These are phyloP conservation scores for Wickerhamiella spandovensis DNA, from an alignment of 805 yeast species.

Conservation along the genomic window DNA sequence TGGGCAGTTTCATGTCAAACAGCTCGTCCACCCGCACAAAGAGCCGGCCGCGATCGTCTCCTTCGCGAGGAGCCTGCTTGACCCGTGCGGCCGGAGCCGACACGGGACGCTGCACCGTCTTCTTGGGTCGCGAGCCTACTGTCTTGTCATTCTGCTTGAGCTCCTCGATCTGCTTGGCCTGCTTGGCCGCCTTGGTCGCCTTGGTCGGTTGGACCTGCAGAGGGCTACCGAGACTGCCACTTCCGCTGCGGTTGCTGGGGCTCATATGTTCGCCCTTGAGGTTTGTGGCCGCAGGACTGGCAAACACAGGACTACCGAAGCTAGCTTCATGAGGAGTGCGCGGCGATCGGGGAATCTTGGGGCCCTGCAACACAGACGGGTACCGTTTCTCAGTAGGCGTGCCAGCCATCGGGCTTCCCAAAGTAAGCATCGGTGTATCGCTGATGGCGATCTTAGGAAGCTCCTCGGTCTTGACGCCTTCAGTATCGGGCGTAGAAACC, in stretches of 20 bases:
- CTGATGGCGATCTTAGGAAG: background rate
- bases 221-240: background rate
- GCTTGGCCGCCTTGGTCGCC: background rate
- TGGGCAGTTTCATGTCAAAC: constrained; percentile 34
- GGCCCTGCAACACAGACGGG: background rate
- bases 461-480: background rate
- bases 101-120: background rate
- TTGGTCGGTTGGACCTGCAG: background rate
- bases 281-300: background rate
- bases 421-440: background rate
- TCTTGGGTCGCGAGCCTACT: background rate
- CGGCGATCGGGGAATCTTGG: background rate
- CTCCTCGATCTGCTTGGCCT: background rate
- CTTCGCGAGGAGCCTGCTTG: background rate
- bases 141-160: background rate
- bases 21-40: constrained; percentile 37
- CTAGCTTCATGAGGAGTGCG: background rate
- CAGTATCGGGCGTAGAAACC: background rate
- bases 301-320: background rate
- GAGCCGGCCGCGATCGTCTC: constrained; percentile 30
- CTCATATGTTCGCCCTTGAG: background rate
- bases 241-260: background rate
- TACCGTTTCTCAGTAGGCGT: background rate
- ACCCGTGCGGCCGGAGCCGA: background rate
- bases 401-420: background rate